phyloP scores from a whole-genome alignment of 2,329 filamentous ascomycete genomes.

The Escovopsis weberi region DNA sequence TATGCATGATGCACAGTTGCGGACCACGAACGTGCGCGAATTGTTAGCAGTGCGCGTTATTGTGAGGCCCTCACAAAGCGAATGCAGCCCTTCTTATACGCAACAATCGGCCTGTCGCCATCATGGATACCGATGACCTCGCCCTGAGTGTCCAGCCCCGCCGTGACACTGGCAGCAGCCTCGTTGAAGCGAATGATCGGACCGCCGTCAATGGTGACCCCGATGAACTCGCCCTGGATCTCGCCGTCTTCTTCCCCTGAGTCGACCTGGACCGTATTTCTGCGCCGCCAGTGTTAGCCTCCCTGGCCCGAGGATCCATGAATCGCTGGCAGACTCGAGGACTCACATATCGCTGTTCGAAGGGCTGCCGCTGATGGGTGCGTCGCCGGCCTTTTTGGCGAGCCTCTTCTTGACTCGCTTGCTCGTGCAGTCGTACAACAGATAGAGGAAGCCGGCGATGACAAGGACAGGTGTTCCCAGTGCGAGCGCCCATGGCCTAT shows the following conservation, averaged over 20 bases:
- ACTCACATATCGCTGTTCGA: constrained; percentile 31
- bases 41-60: too few species aligned
- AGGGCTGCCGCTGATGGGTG: constrained; percentile 13
- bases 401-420: constrained; percentile 21
- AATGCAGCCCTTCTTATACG: constrained; percentile 22
- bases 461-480: constrained; percentile 46
- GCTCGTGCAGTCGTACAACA: constrained; percentile 27
- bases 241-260: constrained; percentile 18
- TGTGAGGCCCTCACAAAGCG: constrained; percentile 4
- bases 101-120: constrained; percentile 22
- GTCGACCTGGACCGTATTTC: constrained; percentile 23
- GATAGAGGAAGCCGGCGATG: constrained; percentile 37
- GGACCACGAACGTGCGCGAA: too few species aligned
- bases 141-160: constrained; percentile 17
- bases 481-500: constrained; percentile 41
- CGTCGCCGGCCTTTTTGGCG: constrained; percentile 9
- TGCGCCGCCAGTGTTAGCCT: constrained; percentile 11
- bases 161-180: constrained; percentile 6
- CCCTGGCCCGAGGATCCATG: background rate
- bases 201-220: constrained; percentile 30
- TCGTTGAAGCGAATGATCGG: constrained; percentile 29
- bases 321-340: constrained; percentile 5
- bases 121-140: constrained; percentile 23
- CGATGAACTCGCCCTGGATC: constrained; percentile 23
- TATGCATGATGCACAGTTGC: too few species aligned